These are phyloP conservation scores for Blumeria graminis DNA, from an alignment of 2,329 filamentous ascomycete species.

Conservation along the genomic window DNA sequence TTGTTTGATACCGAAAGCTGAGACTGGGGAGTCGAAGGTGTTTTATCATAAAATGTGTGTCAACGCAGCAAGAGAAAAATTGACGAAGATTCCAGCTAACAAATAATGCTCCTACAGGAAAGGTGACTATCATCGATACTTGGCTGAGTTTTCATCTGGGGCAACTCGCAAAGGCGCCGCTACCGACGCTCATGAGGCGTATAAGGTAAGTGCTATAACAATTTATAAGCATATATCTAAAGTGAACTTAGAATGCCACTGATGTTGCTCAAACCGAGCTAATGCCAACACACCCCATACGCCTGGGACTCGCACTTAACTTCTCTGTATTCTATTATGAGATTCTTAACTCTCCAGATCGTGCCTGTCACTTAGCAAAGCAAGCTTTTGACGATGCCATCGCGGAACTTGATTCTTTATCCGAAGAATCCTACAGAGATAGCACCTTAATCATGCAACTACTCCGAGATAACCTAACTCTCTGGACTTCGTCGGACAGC, in stretches of 20 bases:
- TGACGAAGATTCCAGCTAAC: too few species aligned
- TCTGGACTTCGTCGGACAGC: constrained; percentile 90
- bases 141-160: constrained; percentile 77
- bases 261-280: constrained; percentile 96
- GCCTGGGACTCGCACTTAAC: constrained; percentile 90
- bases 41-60: constrained; percentile 99
- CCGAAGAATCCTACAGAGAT: constrained; percentile 95
- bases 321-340: constrained; percentile 99
- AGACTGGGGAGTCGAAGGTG: constrained; percentile 95
- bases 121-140: constrained; percentile 90
- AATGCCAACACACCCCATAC: constrained; percentile 92
- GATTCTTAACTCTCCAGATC: constrained; percentile 94
- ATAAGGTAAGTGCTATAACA: constrained; percentile 46
- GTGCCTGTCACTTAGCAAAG: constrained; percentile 95
- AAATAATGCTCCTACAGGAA: constrained; percentile 35
- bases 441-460: constrained; percentile 99
- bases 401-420: constrained; percentile 86
- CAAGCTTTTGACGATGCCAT: constrained; percentile 98
- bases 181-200: constrained; percentile 74
- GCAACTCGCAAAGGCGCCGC: constrained; percentile 82
- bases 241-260: constrained; percentile 51
- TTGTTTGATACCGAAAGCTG: constrained; percentile 81
- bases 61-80: background rate
- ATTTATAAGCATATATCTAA: constrained; percentile 7
- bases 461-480: constrained; percentile 88